Conservation (phyloP, 2,329 filamentous ascomycete species). For the Calonectria pteridis region DNA sequence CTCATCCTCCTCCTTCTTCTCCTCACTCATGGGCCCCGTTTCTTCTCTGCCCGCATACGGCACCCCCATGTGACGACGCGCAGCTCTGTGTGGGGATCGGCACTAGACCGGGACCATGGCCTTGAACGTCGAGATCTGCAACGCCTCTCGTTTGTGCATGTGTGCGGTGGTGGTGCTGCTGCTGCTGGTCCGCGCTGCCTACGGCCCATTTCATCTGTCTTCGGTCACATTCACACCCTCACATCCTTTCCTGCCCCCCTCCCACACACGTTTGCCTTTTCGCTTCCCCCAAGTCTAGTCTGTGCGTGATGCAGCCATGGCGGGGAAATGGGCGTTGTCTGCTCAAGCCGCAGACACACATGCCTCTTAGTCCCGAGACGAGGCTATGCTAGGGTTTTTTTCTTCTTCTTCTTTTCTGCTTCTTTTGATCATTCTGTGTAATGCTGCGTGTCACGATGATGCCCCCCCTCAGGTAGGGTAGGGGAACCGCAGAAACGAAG, state of each 20-base stretch:
- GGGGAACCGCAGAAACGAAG: background rate
- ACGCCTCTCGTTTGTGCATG: background rate
- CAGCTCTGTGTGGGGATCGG: conserved; percentile 18
- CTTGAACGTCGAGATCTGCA: conserved; percentile 6
- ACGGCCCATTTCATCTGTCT: background rate
- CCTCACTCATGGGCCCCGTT: background rate
- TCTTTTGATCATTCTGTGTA: background rate
- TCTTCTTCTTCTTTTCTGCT: background rate
- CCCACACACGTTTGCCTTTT: background rate
- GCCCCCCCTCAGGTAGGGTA: background rate
- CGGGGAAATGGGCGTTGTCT: background rate
- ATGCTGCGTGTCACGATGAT: background rate
- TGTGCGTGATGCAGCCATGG: too few species aligned
- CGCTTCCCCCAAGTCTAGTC: background rate
- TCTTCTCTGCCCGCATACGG: background rate
- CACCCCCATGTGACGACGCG: conserved; percentile 20
- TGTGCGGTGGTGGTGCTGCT: background rate
- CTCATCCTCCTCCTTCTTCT: background rate
- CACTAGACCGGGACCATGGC: conserved; percentile 1
- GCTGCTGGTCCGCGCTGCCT: background rate
- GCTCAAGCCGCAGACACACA: too few species aligned
- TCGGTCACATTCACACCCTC: background rate
- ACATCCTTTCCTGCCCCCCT: background rate
- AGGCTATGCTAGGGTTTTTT: background rate
- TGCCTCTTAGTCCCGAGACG: too few species aligned